Evolutionary conservation across 495 filamentous ascomycete species (phyloP).

Genomic region (Hyaloscypha bicolor): DNA sequence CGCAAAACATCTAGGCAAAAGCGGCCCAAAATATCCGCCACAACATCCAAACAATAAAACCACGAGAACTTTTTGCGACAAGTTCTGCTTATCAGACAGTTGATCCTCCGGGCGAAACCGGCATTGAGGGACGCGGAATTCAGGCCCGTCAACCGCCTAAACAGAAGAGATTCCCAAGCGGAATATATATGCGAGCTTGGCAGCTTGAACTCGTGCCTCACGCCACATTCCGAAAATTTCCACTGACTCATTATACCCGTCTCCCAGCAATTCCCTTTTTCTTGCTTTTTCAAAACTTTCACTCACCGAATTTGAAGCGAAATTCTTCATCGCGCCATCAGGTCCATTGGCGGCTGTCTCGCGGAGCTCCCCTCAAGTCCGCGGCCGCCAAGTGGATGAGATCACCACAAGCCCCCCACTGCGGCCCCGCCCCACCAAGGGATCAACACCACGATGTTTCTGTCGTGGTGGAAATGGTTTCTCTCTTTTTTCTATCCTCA

Average conservation of each 20-base stretch:
- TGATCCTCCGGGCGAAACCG: not conserved
- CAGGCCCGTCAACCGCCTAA: constrained; percentile 13
- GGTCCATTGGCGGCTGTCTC: not conserved
- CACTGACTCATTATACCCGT: not conserved
- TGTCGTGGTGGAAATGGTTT: constrained; percentile 16
- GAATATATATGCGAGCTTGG: constrained; percentile 1
- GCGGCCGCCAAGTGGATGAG: not conserved
- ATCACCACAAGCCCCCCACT: constrained; percentile 1
- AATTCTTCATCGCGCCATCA: too few species aligned
- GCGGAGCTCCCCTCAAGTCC: not conserved
- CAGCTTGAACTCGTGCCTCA: not conserved
- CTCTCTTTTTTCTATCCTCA: constrained; percentile 12
- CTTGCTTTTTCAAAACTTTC: not conserved
- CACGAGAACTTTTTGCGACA: not conserved
- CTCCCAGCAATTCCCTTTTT: not conserved
- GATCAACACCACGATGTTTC: not conserved
- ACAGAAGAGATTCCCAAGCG: not conserved
- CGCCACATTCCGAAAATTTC: not conserved
- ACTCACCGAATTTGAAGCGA: too few species aligned
- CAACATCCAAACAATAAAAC: not conserved
- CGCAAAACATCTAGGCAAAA: constrained; percentile 3
- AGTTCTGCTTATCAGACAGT: not conserved
- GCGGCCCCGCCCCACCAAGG: not conserved
- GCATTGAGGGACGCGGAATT: not conserved
- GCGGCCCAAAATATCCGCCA: not conserved